A percentile compares a stretch with the other conserved stretches of the same genome.
Evolutionary conservation across 2,329 filamentous ascomycete species (phyloP).

Genomic region (Dactylellina parvicollis): DNA sequence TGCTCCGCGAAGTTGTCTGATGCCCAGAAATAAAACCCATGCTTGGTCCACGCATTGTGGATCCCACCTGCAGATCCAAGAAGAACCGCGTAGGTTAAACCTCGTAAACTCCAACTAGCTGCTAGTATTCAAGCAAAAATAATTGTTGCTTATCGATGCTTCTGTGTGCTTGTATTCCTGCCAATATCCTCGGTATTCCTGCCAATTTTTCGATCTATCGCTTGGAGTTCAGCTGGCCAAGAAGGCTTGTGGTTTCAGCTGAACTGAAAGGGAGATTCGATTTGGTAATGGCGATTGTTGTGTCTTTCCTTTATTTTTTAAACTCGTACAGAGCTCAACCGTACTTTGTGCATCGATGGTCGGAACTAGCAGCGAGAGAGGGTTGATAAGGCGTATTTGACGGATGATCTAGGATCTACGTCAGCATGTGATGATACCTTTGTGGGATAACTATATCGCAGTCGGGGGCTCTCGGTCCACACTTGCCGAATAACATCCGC

Average conservation of each 20-base stretch:
- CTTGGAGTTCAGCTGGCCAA: slow-evolving; percentile 24
- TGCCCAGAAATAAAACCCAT: slow-evolving; percentile 46
- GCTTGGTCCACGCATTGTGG: slow-evolving; percentile 22
- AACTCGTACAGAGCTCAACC: slow-evolving; percentile 11
- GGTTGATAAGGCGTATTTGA: slow-evolving; percentile 2
- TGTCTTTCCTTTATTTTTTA: background rate
- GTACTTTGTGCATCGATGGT: background rate
- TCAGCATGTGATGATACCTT: slow-evolving; percentile 10
- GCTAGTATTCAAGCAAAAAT: background rate
- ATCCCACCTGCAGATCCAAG: slow-evolving; percentile 43
- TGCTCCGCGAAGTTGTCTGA: slow-evolving; percentile 18
- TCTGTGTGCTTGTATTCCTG: slow-evolving; percentile 44
- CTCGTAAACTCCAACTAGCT: slow-evolving; percentile 7
- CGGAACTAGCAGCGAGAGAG: background rate
- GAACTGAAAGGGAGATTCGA: background rate
- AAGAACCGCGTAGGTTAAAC: slow-evolving; percentile 18
- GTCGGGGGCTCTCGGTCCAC: background rate
- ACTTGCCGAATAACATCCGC: slow-evolving; percentile 14
- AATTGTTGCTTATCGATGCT: slow-evolving; percentile 40
- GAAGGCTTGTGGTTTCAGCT: slow-evolving; percentile 30
- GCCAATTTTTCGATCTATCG: slow-evolving; percentile 33
- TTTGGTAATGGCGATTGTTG: background rate
- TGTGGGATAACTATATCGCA: background rate
- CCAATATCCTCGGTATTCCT: slow-evolving; percentile 27
- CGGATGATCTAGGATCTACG: slow-evolving; percentile 30